Evolutionary conservation across 176 grass and related monocot species (phyloP), one percentile per base, ranked within the genome.

Genomic region (Cocos nucifera): DNA sequence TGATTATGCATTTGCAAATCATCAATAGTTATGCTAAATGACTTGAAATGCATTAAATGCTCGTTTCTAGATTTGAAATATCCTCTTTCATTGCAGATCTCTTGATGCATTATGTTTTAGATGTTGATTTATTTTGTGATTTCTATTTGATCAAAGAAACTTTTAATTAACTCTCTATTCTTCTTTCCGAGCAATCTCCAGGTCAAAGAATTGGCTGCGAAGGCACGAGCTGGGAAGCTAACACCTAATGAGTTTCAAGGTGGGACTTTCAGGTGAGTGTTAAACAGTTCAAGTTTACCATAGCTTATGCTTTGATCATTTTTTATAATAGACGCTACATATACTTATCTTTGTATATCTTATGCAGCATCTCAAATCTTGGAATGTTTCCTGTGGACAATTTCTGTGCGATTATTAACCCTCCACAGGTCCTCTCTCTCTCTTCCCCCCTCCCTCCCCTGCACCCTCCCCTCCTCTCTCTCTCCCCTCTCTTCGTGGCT

Each of bases 351-450:
- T 50, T 20, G 28, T 62, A 4, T 29, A 75, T 21, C 32, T 66
- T 74, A 57, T 76, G 59, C 76, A 97, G 93, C 65, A 97, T 88
- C 63, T 91, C 93, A 68, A 97, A 97, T 85, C 87, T 97, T 52
- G 93, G 93, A 58, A 97, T 97, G 87, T 88, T 78, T 73, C 93
- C 93, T 0, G 84, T 97, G 51, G 93, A 97, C 84, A 61, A 91
- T 70, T 97, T 97, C 63, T 97, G 87, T 80, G 93, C 93, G 54
- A 91, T 97, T 69, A 97, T 97, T 79, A 92, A 97, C 79, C 87
- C 87, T 73, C 93, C 93, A 64, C 93, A 97, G 93, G 87, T 83
- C 3, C 22, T 57, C 19, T 65, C 22, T 48, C 23, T 65, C 15
- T 50, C 29, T 27, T 19, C n/a, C 59, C 55, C 54, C 72, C 22